phyloP scores from a whole-genome alignment of 495 filamentous ascomycete genomes.

The Aspergillus sclerotiicarbonarius region DNA sequence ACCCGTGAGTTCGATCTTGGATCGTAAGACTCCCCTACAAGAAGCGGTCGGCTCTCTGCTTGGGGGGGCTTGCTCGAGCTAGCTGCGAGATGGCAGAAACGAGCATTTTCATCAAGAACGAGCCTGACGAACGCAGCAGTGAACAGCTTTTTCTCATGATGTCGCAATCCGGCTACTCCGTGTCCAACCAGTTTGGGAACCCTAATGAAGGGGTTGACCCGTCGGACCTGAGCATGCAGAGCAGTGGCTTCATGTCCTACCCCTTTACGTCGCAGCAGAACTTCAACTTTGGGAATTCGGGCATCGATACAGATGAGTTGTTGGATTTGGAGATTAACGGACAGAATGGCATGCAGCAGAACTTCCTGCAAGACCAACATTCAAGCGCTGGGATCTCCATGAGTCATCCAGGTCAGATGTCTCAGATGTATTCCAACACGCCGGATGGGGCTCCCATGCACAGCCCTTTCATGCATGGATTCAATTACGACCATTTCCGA shows the following conservation, averaged over 20 bases:
- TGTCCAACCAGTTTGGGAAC: constrained; percentile 66
- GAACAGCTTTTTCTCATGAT: constrained; percentile 49
- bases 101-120: constrained; percentile 74
- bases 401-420: constrained; percentile 56
- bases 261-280: constrained; percentile 50
- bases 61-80: constrained; percentile 15
- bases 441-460: constrained; percentile 85
- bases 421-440: constrained; percentile 76
- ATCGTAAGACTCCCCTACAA: constrained; percentile 24
- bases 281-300: constrained; percentile 54
- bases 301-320: constrained; percentile 54
- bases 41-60: constrained; percentile 8
- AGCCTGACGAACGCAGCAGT: constrained; percentile 66
- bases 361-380: constrained; percentile 47
- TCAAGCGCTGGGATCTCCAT: constrained; percentile 44
- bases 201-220: constrained; percentile 74
- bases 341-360: constrained; percentile 43
- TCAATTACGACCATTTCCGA: constrained; percentile 67
- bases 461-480: constrained; percentile 78
- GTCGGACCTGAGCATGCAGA: constrained; percentile 75
- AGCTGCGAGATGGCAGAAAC: constrained; percentile 37
- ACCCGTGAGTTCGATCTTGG: constrained; percentile 9
- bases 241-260: constrained; percentile 49
- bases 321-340: constrained; percentile 51
- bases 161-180: constrained; percentile 58